A percentile compares a stretch with the other conserved stretches of the same genome.
phyloP scores from a whole-genome alignment of 352 stramenopile species.

The Globisporangium perplexum region DNA sequence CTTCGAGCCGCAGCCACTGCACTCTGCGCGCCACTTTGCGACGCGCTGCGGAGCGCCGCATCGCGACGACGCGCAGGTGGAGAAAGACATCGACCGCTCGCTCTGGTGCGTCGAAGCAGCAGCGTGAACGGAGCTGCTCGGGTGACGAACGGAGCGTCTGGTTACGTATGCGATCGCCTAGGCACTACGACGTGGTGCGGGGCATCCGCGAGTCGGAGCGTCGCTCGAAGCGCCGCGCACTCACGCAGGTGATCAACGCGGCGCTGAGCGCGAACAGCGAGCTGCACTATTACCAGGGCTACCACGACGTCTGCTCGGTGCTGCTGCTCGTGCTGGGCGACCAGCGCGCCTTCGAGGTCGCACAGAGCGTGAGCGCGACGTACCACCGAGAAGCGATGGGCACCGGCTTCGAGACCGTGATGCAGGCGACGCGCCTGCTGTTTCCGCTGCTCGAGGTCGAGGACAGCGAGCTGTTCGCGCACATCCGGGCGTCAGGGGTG shows the following conservation, averaged over 20 bases:
- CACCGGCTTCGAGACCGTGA: slow-evolving; percentile 75
- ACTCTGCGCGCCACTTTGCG: slow-evolving; percentile 14
- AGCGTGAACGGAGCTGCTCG: background rate
- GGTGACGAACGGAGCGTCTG: background rate
- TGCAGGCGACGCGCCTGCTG: slow-evolving; percentile 56
- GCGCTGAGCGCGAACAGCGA: slow-evolving; percentile 41
- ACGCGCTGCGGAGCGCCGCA: slow-evolving; percentile 17
- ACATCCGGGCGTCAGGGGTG: slow-evolving; percentile 62
- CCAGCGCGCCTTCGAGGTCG: slow-evolving; percentile 51
- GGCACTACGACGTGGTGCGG: slow-evolving; percentile 69
- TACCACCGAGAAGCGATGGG: slow-evolving; percentile 90
- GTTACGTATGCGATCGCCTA: background rate
- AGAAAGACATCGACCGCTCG: slow-evolving; percentile 85
- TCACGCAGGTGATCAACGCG: slow-evolving; percentile 55
- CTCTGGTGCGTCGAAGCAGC: slow-evolving; percentile 37
- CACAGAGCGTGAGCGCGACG: slow-evolving; percentile 71
- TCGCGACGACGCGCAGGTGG: slow-evolving; percentile 62
- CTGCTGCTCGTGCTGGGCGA: slow-evolving; percentile 80
- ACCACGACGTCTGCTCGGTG: slow-evolving; percentile 91
- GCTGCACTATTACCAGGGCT: slow-evolving; percentile 89
- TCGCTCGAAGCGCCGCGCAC: slow-evolving; percentile 42
- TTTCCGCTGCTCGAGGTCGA: slow-evolving; percentile 64
- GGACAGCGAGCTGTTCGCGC: slow-evolving; percentile 51
- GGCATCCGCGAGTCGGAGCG: slow-evolving; percentile 61
- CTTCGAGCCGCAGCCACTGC: slow-evolving; percentile 10